Conservation (phyloP, 768 basidiomycete species). For the Tricholoma bakamatsutake region DNA sequence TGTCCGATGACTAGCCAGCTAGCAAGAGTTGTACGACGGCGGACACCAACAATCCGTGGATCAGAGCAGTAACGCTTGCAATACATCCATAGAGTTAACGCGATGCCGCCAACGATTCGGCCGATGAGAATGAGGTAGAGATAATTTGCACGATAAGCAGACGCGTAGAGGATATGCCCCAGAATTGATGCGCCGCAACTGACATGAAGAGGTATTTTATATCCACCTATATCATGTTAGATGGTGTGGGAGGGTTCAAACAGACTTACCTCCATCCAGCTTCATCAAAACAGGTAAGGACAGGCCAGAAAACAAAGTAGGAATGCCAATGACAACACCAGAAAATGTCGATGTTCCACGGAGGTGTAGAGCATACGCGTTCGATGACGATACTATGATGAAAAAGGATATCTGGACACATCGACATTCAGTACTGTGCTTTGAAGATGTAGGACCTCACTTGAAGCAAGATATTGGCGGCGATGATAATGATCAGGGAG, state of each 20-base stretch:
- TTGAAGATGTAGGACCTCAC: conserved; percentile 3
- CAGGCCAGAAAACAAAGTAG: conserved; percentile 55
- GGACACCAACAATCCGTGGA: conserved; percentile 59
- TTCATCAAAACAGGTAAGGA: conserved; percentile 49
- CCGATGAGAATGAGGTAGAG: conserved; percentile 69
- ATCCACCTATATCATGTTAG: conserved; percentile 36
- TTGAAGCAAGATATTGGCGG: conserved; percentile 29
- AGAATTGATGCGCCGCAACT: conserved; percentile 46
- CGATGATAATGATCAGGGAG: conserved; percentile 40
- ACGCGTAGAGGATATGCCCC: conserved; percentile 55
- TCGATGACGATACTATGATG: conserved; percentile 62
- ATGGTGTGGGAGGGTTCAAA: neutral
- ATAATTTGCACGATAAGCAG: conserved; percentile 52
- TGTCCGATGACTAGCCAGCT: conserved; percentile 61
- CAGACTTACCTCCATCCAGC: conserved; percentile 45
- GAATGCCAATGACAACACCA: conserved; percentile 64
- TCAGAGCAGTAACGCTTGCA: conserved; percentile 66
- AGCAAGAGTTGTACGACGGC: conserved; percentile 55
- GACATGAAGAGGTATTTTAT: conserved; percentile 47
- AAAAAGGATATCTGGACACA: conserved; percentile 54
- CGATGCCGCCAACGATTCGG: conserved; percentile 57
- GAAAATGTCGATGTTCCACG: conserved; percentile 69
- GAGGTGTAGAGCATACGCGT: conserved; percentile 53
- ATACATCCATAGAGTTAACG: conserved; percentile 64
- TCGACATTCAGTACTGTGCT: neutral